phyloP scores from a whole-genome alignment of 306 rosid genomes.

The Prunus campanulata region DNA sequence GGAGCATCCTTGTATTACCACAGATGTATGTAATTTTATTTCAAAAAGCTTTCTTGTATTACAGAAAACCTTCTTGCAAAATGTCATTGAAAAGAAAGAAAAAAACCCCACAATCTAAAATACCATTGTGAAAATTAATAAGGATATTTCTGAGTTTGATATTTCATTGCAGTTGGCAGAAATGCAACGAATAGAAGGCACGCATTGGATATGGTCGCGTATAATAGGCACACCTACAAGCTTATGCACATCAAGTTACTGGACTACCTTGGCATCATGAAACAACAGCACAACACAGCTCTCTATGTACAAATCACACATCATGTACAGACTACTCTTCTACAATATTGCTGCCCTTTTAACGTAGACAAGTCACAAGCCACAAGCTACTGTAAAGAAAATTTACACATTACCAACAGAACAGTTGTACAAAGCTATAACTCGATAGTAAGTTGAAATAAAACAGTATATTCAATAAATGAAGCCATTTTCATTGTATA shows the following conservation, averaged over 20 bases:
- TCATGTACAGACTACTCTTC: neutral
- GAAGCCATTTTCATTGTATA: neutral
- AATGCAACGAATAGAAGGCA: constrained; percentile 47
- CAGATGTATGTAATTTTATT: no score
- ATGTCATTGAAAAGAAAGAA: neutral
- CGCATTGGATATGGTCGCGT: constrained; percentile 74
- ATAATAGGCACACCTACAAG: constrained; percentile 83
- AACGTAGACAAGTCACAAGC: neutral
- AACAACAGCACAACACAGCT: neutral
- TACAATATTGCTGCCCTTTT: neutral
- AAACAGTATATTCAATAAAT: neutral
- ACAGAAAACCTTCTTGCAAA: neutral
- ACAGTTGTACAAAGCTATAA: neutral
- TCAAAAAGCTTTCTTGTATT: neutral
- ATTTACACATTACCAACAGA: neutral
- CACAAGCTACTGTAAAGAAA: neutral
- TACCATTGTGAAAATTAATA: neutral
- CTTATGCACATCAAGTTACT: constrained; percentile 57
- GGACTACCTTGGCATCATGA: constrained; percentile 65
- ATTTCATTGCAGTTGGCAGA: constrained; percentile 69
- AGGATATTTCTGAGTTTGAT: constrained; percentile 17
- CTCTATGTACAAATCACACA: neutral
- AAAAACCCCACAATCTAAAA: neutral
- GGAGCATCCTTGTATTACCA: no score
- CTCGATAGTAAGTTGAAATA: neutral